Percentiles rank a stretch among this genome's conserved stretches.
Conservation (phyloP, 129 eudicot species). For the Silybum marianum region DNA sequence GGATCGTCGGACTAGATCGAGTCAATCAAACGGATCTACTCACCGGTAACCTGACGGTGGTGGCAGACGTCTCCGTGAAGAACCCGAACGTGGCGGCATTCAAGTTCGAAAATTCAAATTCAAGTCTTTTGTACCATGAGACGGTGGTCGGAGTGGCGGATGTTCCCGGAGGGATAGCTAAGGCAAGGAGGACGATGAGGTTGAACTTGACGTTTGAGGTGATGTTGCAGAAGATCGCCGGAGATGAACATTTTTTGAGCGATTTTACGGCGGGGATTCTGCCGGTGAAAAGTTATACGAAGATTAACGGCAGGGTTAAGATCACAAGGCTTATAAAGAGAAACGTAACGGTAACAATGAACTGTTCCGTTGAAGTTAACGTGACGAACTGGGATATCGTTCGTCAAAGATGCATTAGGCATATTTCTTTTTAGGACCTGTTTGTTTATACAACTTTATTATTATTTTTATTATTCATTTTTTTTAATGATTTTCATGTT, state of each 20-base stretch:
- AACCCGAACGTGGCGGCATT: conserved; percentile 60
- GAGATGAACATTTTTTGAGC: conserved; percentile 22
- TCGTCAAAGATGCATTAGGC: conserved; percentile 41
- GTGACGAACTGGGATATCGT: conserved; percentile 29
- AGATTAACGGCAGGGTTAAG: conserved; percentile 46
- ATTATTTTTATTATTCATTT: neutral
- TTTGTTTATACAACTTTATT: neutral
- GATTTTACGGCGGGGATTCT: conserved; percentile 38
- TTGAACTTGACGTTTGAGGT: conserved; percentile 42
- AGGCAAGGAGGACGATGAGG: conserved; percentile 44
- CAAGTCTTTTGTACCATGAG: conserved; percentile 45
- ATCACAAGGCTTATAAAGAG: conserved; percentile 37
- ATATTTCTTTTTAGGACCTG: conserved; percentile 29
- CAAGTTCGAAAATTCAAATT: conserved; percentile 38
- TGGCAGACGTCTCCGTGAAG: conserved; percentile 54
- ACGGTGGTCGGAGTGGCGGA: conserved; percentile 44
- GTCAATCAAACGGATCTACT: neutral
- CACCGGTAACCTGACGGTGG: conserved; percentile 36
- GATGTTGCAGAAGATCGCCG: conserved; percentile 27
- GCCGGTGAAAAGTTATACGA: conserved; percentile 35
- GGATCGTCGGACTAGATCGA: conserved; percentile 30
- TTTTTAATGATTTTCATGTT: neutral
- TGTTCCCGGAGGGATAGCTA: conserved; percentile 35
- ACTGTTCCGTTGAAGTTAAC: conserved; percentile 48
- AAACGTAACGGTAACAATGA: conserved; percentile 40